Percentiles rank a stretch among this genome's conserved stretches.
These are phyloP conservation scores for Fonsecaea pugnacius DNA, from an alignment of 2,329 filamentous ascomycete species.

Conservation along the genomic window DNA sequence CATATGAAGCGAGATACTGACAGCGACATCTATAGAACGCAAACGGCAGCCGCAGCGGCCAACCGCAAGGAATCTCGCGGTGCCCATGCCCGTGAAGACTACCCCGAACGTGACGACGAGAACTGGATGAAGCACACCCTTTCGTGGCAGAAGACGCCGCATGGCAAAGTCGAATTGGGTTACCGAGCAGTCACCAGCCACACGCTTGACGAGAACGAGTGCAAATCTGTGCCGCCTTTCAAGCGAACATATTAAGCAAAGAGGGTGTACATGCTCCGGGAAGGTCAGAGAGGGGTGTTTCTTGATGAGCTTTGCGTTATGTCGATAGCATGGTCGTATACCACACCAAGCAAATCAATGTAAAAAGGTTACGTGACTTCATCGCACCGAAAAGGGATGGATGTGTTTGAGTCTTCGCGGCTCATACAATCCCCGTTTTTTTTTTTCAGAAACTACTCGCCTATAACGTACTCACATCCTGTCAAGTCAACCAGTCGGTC, in stretches of 20 bases:
- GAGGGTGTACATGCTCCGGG: neutral
- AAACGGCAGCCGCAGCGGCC: constrained; percentile 88
- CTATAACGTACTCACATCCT: constrained; percentile 66
- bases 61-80: constrained; percentile 97
- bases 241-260: constrained; percentile 64
- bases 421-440: neutral
- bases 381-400: neutral
- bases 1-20: neutral
- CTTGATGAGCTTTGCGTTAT: constrained; percentile 4
- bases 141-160: constrained; percentile 90
- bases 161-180: constrained; percentile 80
- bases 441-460: constrained; percentile 44
- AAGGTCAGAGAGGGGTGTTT: neutral
- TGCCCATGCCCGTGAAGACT: constrained; percentile 96
- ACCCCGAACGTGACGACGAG: constrained; percentile 88
- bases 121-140: constrained; percentile 99
- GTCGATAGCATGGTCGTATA: neutral
- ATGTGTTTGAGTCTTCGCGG: neutral
- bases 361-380: constrained; percentile 14
- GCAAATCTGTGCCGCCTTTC: constrained; percentile 94
- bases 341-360: constrained; percentile 12
- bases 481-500: neutral
- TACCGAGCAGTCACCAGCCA: constrained; percentile 82
- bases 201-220: constrained; percentile 93
- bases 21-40: constrained; percentile 44